These are phyloP conservation scores for Termitomyces sp. DNA, from an alignment of 768 basidiomycete genomes.

Conservation along the genomic window DNA sequence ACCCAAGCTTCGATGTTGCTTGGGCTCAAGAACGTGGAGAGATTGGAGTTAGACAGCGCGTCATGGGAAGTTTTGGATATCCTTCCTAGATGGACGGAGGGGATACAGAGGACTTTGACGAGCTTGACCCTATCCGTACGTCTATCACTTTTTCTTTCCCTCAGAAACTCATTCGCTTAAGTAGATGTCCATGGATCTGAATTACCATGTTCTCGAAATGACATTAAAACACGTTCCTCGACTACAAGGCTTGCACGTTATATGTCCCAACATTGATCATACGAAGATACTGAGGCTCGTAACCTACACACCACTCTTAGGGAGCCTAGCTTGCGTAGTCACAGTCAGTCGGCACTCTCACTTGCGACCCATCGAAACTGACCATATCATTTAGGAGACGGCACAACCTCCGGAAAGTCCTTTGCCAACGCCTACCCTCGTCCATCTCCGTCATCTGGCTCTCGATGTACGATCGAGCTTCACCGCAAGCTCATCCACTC, in stretches of 20 bases:
- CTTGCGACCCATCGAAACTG: background rate
- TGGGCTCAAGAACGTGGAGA: slow-evolving; percentile 35
- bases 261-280: slow-evolving; percentile 61
- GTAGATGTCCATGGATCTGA: slow-evolving; percentile 60
- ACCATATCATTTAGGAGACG: slow-evolving; percentile 20
- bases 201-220: slow-evolving; percentile 44
- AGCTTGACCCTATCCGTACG: slow-evolving; percentile 60
- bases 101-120: slow-evolving; percentile 40
- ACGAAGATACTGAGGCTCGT: slow-evolving; percentile 40
- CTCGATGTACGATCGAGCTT: slow-evolving; percentile 12
- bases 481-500: slow-evolving; percentile 24
- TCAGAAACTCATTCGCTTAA: background rate
- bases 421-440: slow-evolving; percentile 14
- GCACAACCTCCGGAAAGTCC: slow-evolving; percentile 22
- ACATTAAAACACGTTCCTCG: slow-evolving; percentile 47
- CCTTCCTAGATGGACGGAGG: slow-evolving; percentile 53
- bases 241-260: slow-evolving; percentile 55
- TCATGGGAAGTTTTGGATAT: slow-evolving; percentile 59
- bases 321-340: slow-evolving; percentile 58
- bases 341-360: slow-evolving; percentile 37
- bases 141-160: slow-evolving; percentile 5
- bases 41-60: slow-evolving; percentile 52
- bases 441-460: slow-evolving; percentile 28
- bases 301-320: slow-evolving; percentile 48
- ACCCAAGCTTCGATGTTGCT: slow-evolving; percentile 44